Conservation (phyloP, 2,329 filamentous ascomycete genomes). For the Madurella mycetomatis region DNA sequence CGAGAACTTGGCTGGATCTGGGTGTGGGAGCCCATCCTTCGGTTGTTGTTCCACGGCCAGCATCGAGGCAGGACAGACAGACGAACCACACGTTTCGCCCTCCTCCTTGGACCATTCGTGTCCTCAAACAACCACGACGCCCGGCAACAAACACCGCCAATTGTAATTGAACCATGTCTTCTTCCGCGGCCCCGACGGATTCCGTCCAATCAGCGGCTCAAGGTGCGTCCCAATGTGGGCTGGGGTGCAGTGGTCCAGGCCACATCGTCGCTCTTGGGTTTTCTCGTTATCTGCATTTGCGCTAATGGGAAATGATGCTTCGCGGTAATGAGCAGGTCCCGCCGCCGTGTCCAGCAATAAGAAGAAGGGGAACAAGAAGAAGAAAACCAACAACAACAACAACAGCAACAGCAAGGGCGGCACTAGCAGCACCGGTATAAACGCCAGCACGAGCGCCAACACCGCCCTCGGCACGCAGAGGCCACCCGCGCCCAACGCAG, state of each 20-base stretch:
- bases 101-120: conserved; percentile 4
- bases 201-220: conserved; percentile 28
- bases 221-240: conserved; percentile 27
- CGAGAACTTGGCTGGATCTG: conserved; percentile 9
- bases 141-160: conserved; percentile 9
- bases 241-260: conserved; percentile 8
- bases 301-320: conserved; percentile 23
- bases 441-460: conserved; percentile 26
- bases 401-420: conserved; percentile 57
- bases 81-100: not conserved
- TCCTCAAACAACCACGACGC: conserved; percentile 9
- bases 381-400: conserved; percentile 43
- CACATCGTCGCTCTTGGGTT: conserved; percentile 15
- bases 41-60: conserved; percentile 9
- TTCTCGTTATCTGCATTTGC: conserved; percentile 20
- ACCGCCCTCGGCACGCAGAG: conserved; percentile 1
- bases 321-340: conserved; percentile 17
- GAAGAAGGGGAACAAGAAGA: conserved; percentile 58
- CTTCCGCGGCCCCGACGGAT: conserved; percentile 27
- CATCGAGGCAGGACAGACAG: not conserved
- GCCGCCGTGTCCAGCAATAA: conserved; percentile 37
- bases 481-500: conserved; percentile 13
- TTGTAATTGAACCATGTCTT: conserved; percentile 37
- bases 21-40: not conserved
- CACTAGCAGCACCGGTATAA: conserved; percentile 42